Evolutionary conservation across 164 flowering plant species (phyloP).

Genomic region (Aristolochia contorta): DNA sequence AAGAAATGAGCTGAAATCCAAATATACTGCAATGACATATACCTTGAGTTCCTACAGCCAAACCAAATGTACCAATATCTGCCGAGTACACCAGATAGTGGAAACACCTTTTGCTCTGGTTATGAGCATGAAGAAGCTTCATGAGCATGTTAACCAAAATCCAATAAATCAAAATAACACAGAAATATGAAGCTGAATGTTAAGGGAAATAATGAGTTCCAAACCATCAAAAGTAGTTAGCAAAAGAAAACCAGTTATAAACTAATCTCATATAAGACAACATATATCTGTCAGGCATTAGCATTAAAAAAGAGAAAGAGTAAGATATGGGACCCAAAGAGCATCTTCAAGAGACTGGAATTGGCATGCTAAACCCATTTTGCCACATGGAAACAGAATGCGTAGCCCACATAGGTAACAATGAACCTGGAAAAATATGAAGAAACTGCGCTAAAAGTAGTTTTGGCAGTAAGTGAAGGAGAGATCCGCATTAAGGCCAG

Average conservation of each 20-base stretch:
- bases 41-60: too few relatives aligned
- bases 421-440: not conserved
- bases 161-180: not conserved
- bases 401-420: conserved; percentile 13
- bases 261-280: conserved; percentile 6
- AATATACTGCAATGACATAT: too few relatives aligned
- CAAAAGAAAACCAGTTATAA: not conserved
- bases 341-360: not conserved
- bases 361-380: conserved; percentile 5
- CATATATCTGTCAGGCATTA: conserved; percentile 17
- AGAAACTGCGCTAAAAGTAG: not conserved
- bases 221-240: conserved; percentile 1
- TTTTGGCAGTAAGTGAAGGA: conserved; percentile 11
- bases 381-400: conserved; percentile 10
- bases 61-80: not conserved
- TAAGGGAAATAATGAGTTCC: too few relatives aligned
- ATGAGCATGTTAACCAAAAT: not conserved
- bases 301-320: conserved; percentile 1
- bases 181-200: not conserved
- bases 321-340: too few relatives aligned
- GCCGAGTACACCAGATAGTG: not conserved
- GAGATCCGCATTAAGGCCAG: conserved; percentile 6
- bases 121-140: conserved; percentile 1
- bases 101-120: conserved; percentile 1
- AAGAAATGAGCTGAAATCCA: too few relatives aligned